Evolutionary conservation across 140 eudicot species (phyloP).

Genomic region (Senecio squalidus): DNA sequence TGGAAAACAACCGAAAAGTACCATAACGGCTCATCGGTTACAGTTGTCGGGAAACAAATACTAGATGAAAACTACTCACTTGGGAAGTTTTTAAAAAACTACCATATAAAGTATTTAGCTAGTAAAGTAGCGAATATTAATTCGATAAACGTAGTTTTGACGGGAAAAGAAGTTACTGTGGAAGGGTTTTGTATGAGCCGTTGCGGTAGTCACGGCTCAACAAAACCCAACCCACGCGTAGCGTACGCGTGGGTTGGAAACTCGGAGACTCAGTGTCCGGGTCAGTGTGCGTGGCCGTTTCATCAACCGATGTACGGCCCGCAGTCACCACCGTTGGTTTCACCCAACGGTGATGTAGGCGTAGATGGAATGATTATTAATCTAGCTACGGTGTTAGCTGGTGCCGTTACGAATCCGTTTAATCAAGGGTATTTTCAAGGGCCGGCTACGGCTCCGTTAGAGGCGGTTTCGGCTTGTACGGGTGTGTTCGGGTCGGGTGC

Average conservation of each 20-base stretch:
- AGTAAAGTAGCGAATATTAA: slow-evolving; percentile 18
- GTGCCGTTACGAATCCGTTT: slow-evolving; percentile 76
- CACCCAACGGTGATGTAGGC: slow-evolving; percentile 86
- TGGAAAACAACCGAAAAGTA: slow-evolving; percentile 61
- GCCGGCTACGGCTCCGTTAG: slow-evolving; percentile 65
- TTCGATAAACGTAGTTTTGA: slow-evolving; percentile 48
- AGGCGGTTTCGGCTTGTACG: slow-evolving; percentile 73
- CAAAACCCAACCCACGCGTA: slow-evolving; percentile 15
- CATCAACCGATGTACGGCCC: slow-evolving; percentile 84
- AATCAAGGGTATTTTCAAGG: slow-evolving; percentile 75
- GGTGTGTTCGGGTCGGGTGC: slow-evolving; percentile 84
- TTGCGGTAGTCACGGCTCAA: slow-evolving; percentile 67
- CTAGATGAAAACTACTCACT: slow-evolving; percentile 50
- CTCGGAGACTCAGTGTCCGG: slow-evolving; percentile 71
- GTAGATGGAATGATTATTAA: slow-evolving; percentile 81
- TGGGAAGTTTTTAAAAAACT: slow-evolving; percentile 41
- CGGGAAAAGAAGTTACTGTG: slow-evolving; percentile 52
- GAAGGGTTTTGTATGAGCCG: slow-evolving; percentile 52
- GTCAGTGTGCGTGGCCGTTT: slow-evolving; percentile 95
- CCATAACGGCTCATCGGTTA: slow-evolving; percentile 37
- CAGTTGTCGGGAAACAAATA: slow-evolving; percentile 49
- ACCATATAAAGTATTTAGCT: slow-evolving; percentile 38
- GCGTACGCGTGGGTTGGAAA: slow-evolving; percentile 84
- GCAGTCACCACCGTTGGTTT: slow-evolving; percentile 67
- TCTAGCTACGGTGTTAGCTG: slow-evolving; percentile 70